Conservation (phyloP, 2,329 filamentous ascomycete species). For the Trichoderma guizhouense region DNA sequence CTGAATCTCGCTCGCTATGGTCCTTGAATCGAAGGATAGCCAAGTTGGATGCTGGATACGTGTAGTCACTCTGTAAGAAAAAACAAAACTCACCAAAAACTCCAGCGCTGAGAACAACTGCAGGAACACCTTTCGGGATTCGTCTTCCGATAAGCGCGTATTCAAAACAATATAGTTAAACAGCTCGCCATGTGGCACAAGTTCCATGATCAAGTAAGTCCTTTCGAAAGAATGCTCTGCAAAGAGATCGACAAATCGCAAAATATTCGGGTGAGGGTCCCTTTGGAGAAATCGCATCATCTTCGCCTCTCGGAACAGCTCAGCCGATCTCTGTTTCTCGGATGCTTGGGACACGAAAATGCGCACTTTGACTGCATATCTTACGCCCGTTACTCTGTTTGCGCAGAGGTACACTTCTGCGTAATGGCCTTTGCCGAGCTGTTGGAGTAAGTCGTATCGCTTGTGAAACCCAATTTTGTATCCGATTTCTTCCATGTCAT, state of each 20-base stretch:
- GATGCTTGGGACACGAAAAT: background rate
- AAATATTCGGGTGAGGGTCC: background rate
- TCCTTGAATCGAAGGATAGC: background rate
- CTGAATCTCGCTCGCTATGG: background rate
- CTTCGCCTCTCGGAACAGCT: background rate
- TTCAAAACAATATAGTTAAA: constrained; percentile 88
- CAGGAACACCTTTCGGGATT: constrained; percentile 75
- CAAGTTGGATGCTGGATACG: background rate
- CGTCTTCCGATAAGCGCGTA: constrained; percentile 72
- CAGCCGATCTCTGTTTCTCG: background rate
- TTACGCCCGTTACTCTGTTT: constrained; percentile 70
- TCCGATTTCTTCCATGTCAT: background rate
- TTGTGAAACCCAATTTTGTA: background rate
- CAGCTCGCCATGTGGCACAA: constrained; percentile 81
- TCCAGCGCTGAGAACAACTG: constrained; percentile 85
- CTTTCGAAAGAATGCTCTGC: constrained; percentile 61
- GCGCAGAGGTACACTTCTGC: constrained; percentile 74
- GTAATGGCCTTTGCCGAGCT: constrained; percentile 83
- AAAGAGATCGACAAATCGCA: background rate
- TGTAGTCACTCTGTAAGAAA: background rate
- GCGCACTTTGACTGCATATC: constrained; percentile 80
- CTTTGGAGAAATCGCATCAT: background rate
- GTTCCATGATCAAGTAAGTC: constrained; percentile 80
- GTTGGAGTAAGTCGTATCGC: constrained; percentile 66
- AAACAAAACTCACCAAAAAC: constrained; percentile 68